Evolutionary conservation across 306 rosid genomes (phyloP).

Genomic region (Begonia fuchsioides): DNA sequence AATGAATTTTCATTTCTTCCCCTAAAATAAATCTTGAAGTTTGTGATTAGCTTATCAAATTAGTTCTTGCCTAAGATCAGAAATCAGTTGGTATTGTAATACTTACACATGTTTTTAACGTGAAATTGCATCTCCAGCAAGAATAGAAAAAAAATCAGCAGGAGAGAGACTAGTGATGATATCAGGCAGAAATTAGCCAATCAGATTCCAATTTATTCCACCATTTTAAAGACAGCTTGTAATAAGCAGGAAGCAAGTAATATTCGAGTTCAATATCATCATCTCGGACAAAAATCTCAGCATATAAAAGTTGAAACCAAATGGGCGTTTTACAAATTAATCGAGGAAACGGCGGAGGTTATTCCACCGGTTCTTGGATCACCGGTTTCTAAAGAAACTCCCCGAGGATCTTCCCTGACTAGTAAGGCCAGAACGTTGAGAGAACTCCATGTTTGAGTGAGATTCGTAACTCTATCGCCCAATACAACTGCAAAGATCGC

Average conservation of each 20-base stretch:
- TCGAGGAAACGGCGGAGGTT: slow-evolving; percentile 58
- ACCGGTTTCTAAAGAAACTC: slow-evolving; percentile 59
- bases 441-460: slow-evolving; percentile 44
- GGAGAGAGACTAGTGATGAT: slow-evolving; percentile 7
- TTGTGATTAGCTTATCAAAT: too few species aligned
- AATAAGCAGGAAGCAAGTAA: not conserved
- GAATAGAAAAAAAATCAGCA: not conserved
- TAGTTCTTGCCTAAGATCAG: too few species aligned
- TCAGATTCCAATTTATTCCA: slow-evolving; percentile 63
- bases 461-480: slow-evolving; percentile 47
- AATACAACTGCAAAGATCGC: slow-evolving; percentile 77
- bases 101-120: too few species aligned
- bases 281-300: too few species aligned
- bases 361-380: slow-evolving; percentile 69
- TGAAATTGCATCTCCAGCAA: not conserved
- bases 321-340: slow-evolving; percentile 23
- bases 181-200: slow-evolving; percentile 47
- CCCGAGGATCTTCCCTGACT: slow-evolving; percentile 90
- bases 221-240: slow-evolving; percentile 40
- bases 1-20: too few species aligned
- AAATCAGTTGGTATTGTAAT: too few species aligned
- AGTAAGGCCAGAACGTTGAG: slow-evolving; percentile 63
- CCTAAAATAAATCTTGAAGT: too few species aligned
- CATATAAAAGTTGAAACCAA: too few species aligned
- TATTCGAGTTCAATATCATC: not conserved